A percentile compares a stretch with the other conserved stretches of the same genome.
phyloP scores from a whole-genome alignment of 148 eudicot genomes.

The Amaranthus palmeri region DNA sequence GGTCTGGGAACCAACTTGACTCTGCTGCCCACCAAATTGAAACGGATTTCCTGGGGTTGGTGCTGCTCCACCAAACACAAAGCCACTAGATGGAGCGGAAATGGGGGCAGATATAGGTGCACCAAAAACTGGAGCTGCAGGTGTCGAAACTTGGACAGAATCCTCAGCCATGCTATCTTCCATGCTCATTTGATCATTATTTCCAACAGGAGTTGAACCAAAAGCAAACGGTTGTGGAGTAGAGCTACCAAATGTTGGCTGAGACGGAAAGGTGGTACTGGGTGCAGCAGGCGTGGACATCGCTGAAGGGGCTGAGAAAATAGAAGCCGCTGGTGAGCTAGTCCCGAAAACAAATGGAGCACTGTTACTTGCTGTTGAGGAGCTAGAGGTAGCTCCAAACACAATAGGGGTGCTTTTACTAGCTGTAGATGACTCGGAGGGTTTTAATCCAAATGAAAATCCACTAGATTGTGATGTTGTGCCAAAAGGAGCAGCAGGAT shows the following conservation, averaged over 20 bases:
- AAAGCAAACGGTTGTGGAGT: conserved; percentile 31
- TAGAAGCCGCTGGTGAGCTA: conserved; percentile 9
- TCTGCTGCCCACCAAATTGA: conserved; percentile 64
- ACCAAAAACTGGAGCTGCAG: conserved; percentile 45
- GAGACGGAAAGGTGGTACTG: conserved; percentile 21
- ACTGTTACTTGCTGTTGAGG: no score
- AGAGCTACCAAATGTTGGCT: conserved; percentile 35
- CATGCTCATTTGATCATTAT: conserved; percentile 57
- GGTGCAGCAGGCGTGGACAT: conserved; percentile 29
- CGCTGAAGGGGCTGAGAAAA: conserved; percentile 40
- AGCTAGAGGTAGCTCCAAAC: no score
- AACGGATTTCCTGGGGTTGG: conserved; percentile 47
- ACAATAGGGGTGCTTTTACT: no score
- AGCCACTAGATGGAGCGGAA: conserved; percentile 35
- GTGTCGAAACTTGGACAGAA: conserved; percentile 43
- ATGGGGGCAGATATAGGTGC: conserved; percentile 4
- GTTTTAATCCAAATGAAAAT: conserved; percentile 22
- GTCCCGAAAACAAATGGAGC: no score
- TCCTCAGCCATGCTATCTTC: conserved; percentile 98
- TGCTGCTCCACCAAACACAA: conserved; percentile 36
- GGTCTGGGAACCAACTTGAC: conserved; percentile 39
- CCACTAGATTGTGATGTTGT: conserved; percentile 12
- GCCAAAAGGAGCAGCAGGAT: conserved; percentile 20
- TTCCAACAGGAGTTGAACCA: conserved; percentile 30
- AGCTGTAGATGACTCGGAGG: conserved; percentile 18